Evolutionary conservation across 345 rosid genomes (phyloP).

Genomic region (Populus pruinosa): DNA sequence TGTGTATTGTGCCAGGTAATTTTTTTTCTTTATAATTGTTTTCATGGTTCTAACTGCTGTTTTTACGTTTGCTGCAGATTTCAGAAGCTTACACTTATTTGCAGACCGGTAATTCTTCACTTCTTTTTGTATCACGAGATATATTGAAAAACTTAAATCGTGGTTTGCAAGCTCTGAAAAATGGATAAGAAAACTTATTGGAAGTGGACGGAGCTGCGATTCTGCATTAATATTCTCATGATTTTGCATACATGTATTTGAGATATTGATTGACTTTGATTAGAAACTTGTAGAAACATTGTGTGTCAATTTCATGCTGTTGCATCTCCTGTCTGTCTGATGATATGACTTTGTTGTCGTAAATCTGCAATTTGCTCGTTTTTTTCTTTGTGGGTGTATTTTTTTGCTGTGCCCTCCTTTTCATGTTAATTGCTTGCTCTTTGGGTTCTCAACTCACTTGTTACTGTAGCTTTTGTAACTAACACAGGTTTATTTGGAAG

Average conservation of each 20-base stretch:
- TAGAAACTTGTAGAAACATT: slow-evolving; percentile 6
- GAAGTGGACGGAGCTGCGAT: slow-evolving; percentile 2
- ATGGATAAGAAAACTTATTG: slow-evolving; percentile 20
- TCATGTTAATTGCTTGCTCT: slow-evolving; percentile 1
- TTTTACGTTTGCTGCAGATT: slow-evolving; percentile 47
- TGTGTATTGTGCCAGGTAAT: not conserved
- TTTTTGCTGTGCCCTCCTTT: not conserved
- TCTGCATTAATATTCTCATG: not conserved
- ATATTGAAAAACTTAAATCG: not conserved
- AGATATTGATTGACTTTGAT: not conserved
- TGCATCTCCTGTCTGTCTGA: not conserved
- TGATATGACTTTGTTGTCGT: slow-evolving; percentile 6
- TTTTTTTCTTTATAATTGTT: not conserved
- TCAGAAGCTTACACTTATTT: slow-evolving; percentile 63
- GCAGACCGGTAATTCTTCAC: slow-evolving; percentile 51
- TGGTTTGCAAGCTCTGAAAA: slow-evolving; percentile 38
- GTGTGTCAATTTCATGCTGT: not conserved
- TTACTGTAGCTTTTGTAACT: slow-evolving; percentile 23
- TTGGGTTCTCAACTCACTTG: slow-evolving; percentile 13
- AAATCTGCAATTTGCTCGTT: not conserved
- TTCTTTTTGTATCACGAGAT: slow-evolving; percentile 4
- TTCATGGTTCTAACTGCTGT: not conserved
- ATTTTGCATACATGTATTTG: not conserved
- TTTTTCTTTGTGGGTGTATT: not conserved
- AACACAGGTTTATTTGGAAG: slow-evolving; percentile 18